A percentile compares a stretch with the other conserved stretches of the same genome.
Evolutionary conservation across 345 rosid genomes (phyloP).

Genomic region (Sapria himalayana): DNA sequence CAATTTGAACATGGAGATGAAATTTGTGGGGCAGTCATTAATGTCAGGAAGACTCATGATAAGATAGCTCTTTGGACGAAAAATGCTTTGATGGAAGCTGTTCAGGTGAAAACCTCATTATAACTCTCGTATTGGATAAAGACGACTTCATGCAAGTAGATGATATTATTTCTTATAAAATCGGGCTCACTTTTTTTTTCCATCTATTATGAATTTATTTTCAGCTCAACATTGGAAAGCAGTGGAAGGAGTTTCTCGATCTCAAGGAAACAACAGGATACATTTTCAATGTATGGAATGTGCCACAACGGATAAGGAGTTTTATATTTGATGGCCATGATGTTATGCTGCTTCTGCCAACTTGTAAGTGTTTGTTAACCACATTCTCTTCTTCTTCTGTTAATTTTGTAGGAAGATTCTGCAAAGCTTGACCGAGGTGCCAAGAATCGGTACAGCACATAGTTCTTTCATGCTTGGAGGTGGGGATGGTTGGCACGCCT

Average conservation of each 20-base stretch:
- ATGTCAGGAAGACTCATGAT: constrained; percentile 41
- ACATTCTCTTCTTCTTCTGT: background rate
- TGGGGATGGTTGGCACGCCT: too few species aligned
- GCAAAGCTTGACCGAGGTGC: constrained; percentile 33
- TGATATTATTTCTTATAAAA: background rate
- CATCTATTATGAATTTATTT: background rate
- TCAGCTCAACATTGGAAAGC: constrained; percentile 77
- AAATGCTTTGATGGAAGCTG: constrained; percentile 71
- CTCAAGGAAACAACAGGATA: constrained; percentile 52
- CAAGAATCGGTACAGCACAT: constrained; percentile 47
- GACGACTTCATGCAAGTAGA: too few species aligned
- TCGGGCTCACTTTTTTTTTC: background rate
- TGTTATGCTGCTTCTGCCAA: background rate
- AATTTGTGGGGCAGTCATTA: constrained; percentile 84
- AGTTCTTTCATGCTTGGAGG: too few species aligned
- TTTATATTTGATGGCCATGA: background rate
- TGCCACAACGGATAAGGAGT: background rate
- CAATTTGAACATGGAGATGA: constrained; percentile 91
- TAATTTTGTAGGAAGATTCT: constrained; percentile 50
- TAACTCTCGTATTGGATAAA: background rate
- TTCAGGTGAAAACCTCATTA: constrained; percentile 33
- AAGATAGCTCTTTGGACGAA: constrained; percentile 74
- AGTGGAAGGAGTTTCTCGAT: constrained; percentile 76
- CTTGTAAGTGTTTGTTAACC: background rate
- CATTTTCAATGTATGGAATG: constrained; percentile 47